phyloP scores from a whole-genome alignment of 768 basidiomycete genomes.

The Naganishia vaughanmartiniae region DNA sequence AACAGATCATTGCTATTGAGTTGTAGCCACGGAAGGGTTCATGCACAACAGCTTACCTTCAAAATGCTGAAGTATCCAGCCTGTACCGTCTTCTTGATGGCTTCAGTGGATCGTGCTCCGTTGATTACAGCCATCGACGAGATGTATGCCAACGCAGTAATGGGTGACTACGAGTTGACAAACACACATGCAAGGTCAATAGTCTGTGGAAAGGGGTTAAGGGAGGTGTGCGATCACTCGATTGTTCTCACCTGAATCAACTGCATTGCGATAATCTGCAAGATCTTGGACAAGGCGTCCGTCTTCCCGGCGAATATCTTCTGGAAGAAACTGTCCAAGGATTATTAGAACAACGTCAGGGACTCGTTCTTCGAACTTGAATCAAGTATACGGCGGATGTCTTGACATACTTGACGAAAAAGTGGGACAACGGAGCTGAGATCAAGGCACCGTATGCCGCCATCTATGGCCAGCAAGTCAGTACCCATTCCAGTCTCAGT shows the following conservation, averaged over 20 bases:
- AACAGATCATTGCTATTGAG: neutral
- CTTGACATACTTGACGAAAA: conserved; percentile 56
- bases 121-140: conserved; percentile 79
- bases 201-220: neutral
- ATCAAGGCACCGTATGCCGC: conserved; percentile 66
- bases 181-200: neutral
- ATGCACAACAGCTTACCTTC: conserved; percentile 56
- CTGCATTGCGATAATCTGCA: conserved; percentile 72
- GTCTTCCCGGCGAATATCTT: conserved; percentile 73
- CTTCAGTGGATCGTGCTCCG: conserved; percentile 67
- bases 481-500: neutral
- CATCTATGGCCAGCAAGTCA: conserved; percentile 51
- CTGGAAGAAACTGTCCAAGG: conserved; percentile 60
- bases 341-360: neutral
- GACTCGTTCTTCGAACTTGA: neutral
- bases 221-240: neutral
- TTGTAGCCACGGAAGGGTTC: conserved; percentile 9
- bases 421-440: conserved; percentile 76
- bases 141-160: conserved; percentile 56
- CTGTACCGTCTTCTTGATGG: conserved; percentile 67
- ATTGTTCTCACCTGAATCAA: conserved; percentile 47
- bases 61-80: conserved; percentile 72
- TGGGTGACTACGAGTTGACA: conserved; percentile 4
- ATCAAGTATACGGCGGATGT: neutral
- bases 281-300: conserved; percentile 63